Conservation (phyloP, 164 flowering plant genomes). For the Euptelea pleiosperma region DNA sequence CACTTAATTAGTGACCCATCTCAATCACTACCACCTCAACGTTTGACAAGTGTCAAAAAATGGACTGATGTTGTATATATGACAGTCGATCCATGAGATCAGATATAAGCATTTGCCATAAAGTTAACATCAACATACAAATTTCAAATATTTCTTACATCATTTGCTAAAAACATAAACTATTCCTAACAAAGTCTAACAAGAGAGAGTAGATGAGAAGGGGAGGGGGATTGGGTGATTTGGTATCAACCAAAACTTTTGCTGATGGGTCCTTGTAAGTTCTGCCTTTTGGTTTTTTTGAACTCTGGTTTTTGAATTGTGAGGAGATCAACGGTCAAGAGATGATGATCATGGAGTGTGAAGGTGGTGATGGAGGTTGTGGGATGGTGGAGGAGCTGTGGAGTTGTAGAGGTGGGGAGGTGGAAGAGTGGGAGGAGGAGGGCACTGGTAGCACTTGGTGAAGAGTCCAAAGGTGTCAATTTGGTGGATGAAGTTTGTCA, state of each 20-base stretch:
- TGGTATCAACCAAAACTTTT: background rate
- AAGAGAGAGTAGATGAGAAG: background rate
- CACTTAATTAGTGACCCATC: no score
- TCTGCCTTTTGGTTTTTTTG: no score
- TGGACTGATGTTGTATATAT: no score
- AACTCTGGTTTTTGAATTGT: no score
- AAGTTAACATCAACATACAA: background rate
- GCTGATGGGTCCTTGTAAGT: no score
- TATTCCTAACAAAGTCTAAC: background rate
- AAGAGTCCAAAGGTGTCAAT: constrained; percentile 91
- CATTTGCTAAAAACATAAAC: background rate
- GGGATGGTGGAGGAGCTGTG: constrained; percentile 42
- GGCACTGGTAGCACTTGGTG: constrained; percentile 94
- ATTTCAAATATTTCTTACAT: constrained; percentile 3
- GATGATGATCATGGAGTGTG: constrained; percentile 21
- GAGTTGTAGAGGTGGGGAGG: constrained; percentile 25
- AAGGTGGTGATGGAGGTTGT: constrained; percentile 23
- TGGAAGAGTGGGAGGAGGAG: constrained; percentile 31
- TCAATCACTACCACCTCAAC: no score
- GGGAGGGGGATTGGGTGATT: no score
- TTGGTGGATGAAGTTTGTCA: constrained; percentile 73
- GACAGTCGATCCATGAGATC: no score
- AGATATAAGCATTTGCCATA: no score
- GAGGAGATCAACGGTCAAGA: no score
- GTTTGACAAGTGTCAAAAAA: no score